Evolutionary conservation across 2,329 filamentous ascomycete genomes (phyloP).

Genomic region (Elsinoe perseae): DNA sequence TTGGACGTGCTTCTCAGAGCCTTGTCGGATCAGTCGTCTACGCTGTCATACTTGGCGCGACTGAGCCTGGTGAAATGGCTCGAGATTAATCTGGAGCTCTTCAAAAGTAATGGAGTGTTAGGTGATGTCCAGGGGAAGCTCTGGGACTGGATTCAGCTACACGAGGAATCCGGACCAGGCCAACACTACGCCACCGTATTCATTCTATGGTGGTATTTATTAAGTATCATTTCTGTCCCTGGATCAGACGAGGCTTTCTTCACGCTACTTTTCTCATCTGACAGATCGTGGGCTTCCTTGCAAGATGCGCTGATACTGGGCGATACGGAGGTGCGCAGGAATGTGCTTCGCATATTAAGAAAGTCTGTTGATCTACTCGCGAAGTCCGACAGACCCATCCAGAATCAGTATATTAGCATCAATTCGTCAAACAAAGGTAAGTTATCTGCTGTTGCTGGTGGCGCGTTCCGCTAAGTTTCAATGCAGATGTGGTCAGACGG

Average conservation of each 20-base stretch:
- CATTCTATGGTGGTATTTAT: neutral
- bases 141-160: neutral
- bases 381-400: constrained; percentile 15
- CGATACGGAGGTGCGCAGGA: constrained; percentile 40
- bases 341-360: constrained; percentile 39
- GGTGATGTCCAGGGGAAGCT: neutral
- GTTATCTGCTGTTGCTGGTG: too few relatives aligned
- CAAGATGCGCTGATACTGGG: constrained; percentile 35
- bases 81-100: neutral
- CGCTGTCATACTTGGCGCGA: neutral
- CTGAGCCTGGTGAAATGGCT: neutral
- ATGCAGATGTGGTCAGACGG: constrained; percentile 3
- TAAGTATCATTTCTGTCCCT: neutral
- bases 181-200: neutral
- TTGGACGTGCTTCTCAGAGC: neutral
- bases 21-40: neutral
- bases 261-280: constrained; percentile 16
- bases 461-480: neutral
- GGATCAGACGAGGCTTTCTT: neutral
- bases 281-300: constrained; percentile 36
- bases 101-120: neutral
- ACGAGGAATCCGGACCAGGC: neutral
- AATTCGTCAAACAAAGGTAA: constrained; percentile 8
- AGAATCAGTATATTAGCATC: constrained; percentile 14
- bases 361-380: constrained; percentile 32